Evolutionary conservation across 768 basidiomycete genomes (phyloP), one percentile per base, ranked within the genome.

Genomic region (Lentinula aciculospora): DNA sequence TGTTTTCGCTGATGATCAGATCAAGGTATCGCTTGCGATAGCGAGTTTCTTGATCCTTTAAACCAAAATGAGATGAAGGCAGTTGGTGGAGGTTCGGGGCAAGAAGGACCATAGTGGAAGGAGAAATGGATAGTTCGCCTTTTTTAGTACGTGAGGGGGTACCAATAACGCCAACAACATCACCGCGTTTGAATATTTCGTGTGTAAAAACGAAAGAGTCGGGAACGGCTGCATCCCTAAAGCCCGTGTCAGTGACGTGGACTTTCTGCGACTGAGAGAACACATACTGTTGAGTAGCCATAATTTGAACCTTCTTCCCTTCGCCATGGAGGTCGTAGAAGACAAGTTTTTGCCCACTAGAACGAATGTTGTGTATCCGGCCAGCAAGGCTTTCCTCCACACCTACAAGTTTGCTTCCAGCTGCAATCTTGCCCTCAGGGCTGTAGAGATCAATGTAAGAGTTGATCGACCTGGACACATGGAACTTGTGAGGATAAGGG

Each of bases 11-110:
- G 72, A 99, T 80, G 75, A 99, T 97, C 60, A 99, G 85, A 72
- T 99, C 97, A 61, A 99, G 86, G 77, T 98, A 98, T 55, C 97
- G 89, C 87, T 98, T 98, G 73, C 97, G 83, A 79, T 98, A 98
- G 44, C 97, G 86, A 36, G 92, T 92, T 74, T 98, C 97, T 70
- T 94, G 91, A 73, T 99, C 96, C 80, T 96, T 96, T 66, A 99
- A 78, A 44, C 96, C 97, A 61, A 90, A 95, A 73, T 94, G 92
- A 57, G 83, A 78, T 0, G 91, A 94, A 56, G 96, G 96, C 10
- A 98, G 82, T 71, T 95, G 94, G 74, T 98, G 96, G 23, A 99
- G 79, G 74, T 97, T 97, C 34, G 97, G 97, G 3, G 96, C 85
- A 60, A 99, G 92, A 55, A 99, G 90, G 58, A 82, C 76, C 77